Evolutionary conservation across 495 filamentous ascomycete species (phyloP).

Genomic region (Penicillium daleae): DNA sequence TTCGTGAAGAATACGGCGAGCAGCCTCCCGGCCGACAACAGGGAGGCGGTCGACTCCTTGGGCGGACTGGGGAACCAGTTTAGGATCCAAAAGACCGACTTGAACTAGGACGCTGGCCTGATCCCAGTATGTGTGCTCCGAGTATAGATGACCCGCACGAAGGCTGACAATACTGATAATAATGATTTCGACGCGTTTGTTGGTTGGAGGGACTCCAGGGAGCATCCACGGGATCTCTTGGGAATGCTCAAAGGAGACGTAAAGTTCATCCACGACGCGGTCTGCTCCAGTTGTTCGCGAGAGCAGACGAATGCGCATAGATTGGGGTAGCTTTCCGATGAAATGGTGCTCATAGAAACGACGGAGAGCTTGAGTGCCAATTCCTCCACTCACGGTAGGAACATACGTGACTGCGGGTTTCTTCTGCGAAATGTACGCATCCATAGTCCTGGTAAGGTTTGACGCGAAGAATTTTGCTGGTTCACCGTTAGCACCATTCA

Average conservation of each 20-base stretch:
- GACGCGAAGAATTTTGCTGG: conserved; percentile 53
- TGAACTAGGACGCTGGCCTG: conserved; percentile 81
- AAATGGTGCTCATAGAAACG: conserved; percentile 78
- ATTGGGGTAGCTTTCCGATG: conserved; percentile 68
- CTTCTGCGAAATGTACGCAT: conserved; percentile 52
- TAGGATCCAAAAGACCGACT: conserved; percentile 72
- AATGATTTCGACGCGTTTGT: conserved; percentile 67
- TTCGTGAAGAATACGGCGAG: conserved; percentile 67
- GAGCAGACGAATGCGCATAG: conserved; percentile 69
- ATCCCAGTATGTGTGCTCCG: conserved; percentile 89
- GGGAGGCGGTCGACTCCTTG: conserved; percentile 66
- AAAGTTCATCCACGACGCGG: conserved; percentile 64
- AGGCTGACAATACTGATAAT: conserved; percentile 77
- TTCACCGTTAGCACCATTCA: background rate
- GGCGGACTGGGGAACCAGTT: conserved; percentile 49
- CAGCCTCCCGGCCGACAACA: conserved; percentile 68
- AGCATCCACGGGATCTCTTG: conserved; percentile 78
- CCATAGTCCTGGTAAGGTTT: conserved; percentile 52
- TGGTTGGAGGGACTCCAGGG: conserved; percentile 74
- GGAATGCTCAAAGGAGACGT: conserved; percentile 69
- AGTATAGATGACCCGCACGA: conserved; percentile 72
- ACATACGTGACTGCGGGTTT: conserved; percentile 60
- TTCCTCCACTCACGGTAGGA: conserved; percentile 69
- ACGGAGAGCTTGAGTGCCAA: conserved; percentile 68
- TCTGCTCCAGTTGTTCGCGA: conserved; percentile 68